phyloP scores from a whole-genome alignment of 78 protist genomes.

The Bodo saltans region DNA sequence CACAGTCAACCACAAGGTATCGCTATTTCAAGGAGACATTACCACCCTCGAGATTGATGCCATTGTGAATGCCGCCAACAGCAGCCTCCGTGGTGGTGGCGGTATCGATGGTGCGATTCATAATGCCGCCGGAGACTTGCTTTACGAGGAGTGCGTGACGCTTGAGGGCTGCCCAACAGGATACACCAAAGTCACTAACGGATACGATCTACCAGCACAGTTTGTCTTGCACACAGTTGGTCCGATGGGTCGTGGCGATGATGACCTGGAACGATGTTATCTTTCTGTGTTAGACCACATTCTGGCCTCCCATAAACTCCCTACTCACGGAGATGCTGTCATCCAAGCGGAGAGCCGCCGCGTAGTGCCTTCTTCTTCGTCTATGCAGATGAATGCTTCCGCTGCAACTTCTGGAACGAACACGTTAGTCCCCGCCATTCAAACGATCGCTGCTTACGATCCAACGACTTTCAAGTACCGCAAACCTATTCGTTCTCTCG shows the following conservation, averaged over 20 bases:
- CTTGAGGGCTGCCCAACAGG: conserved; percentile 11
- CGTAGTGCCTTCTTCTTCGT: too few species aligned
- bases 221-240: conserved; percentile 62
- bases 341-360: not conserved
- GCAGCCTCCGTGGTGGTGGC: conserved; percentile 3
- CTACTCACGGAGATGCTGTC: too few species aligned
- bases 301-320: too few species aligned
- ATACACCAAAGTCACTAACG: conserved; percentile 34
- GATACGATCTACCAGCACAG: conserved; percentile 40
- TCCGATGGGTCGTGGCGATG: conserved; percentile 4
- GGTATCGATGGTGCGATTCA: conserved; percentile 57
- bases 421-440: too few species aligned
- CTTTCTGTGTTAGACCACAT: not conserved
- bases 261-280: conserved; percentile 5
- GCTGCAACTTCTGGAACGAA: too few species aligned
- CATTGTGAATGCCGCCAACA: conserved; percentile 71
- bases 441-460: not conserved
- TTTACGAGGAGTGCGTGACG: conserved; percentile 23
- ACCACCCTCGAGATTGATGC: conserved; percentile 50
- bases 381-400: too few species aligned
- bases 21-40: conserved; percentile 53
- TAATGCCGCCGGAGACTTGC: conserved; percentile 45
- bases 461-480: too few species aligned
- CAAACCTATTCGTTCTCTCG: too few species aligned
- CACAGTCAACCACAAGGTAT: not conserved